Percentiles rank a stretch among this genome's conserved stretches.
phyloP scores from a whole-genome alignment of 108 stramenopile genomes.

The Craspedostauros australis region DNA sequence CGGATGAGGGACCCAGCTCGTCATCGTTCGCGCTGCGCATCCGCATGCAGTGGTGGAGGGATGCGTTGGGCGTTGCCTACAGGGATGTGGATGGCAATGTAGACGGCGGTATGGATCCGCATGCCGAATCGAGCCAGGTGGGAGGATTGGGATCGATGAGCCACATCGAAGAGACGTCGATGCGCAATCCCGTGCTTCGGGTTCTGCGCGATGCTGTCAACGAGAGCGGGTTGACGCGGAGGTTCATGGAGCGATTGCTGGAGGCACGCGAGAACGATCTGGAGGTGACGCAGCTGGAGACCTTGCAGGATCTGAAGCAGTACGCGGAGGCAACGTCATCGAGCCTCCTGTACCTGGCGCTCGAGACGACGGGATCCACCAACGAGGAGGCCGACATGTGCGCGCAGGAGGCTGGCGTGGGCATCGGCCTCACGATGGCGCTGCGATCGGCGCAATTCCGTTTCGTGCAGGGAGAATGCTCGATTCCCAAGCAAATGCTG shows the following conservation, averaged over 20 bases:
- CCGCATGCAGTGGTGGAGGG: conserved; percentile 75
- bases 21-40: conserved; percentile 40
- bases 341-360: conserved; percentile 57
- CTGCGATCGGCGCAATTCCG: conserved; percentile 55
- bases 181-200: conserved; percentile 64
- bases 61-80: conserved; percentile 56
- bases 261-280: conserved; percentile 70
- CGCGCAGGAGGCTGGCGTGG: conserved; percentile 68
- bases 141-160: no score
- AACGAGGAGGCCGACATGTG: conserved; percentile 63
- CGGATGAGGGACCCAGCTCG: no score
- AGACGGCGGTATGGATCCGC: no score
- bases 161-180: no score
- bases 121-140: no score
- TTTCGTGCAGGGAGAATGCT: conserved; percentile 52
- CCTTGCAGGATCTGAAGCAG: conserved; percentile 40
- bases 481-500: conserved; percentile 49
- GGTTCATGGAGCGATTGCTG: conserved; percentile 62
- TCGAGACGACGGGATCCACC: conserved; percentile 51
- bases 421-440: conserved; percentile 63
- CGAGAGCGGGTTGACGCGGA: conserved; percentile 46
- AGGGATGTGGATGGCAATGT: conserved; percentile 7
- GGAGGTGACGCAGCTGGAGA: conserved; percentile 45
- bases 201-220: conserved; percentile 45
- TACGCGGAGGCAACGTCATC: conserved; percentile 72